A percentile compares a stretch with the other conserved stretches of the same genome.
Evolutionary conservation across 441 rosid species (phyloP).

Genomic region (Aleurites moluccanus): DNA sequence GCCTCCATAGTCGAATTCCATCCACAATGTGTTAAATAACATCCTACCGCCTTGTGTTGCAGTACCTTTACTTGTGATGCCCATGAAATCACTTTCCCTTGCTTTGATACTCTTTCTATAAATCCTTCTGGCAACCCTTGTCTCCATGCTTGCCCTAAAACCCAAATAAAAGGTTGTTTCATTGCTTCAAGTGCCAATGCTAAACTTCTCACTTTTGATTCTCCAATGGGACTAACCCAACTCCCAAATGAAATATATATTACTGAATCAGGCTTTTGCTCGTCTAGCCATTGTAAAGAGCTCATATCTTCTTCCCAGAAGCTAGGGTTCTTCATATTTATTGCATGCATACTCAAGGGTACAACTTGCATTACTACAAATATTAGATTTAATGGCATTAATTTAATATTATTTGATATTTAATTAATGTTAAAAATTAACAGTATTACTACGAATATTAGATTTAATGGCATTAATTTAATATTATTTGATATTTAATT

Average conservation of each 20-base stretch:
- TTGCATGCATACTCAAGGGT: constrained; percentile 35
- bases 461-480: too few relatives aligned
- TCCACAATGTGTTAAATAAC: constrained; percentile 71
- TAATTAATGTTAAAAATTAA: too few relatives aligned
- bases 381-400: too few relatives aligned
- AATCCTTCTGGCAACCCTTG: constrained; percentile 50
- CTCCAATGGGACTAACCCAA: constrained; percentile 77
- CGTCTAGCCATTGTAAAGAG: constrained; percentile 64
- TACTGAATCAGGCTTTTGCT: constrained; percentile 51
- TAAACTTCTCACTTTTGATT: constrained; percentile 42
- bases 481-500: too few relatives aligned
- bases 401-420: too few relatives aligned
- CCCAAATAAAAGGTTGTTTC: constrained; percentile 63
- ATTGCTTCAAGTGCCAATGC: constrained; percentile 53
- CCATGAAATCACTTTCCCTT: constrained; percentile 67
- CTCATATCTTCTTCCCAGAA: constrained; percentile 67
- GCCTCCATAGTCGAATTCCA: constrained; percentile 88
- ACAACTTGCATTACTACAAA: constrained; percentile 33
- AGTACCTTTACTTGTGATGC: constrained; percentile 63
- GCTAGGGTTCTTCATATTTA: constrained; percentile 40
- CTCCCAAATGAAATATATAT: constrained; percentile 79
- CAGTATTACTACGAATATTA: too few relatives aligned
- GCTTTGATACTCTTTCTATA: constrained; percentile 36
- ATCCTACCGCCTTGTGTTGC: constrained; percentile 47
- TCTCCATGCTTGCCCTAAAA: constrained; percentile 48